Evolutionary conservation across 805 yeast genomes (phyloP).

Genomic region (Ogataea allantospora): DNA sequence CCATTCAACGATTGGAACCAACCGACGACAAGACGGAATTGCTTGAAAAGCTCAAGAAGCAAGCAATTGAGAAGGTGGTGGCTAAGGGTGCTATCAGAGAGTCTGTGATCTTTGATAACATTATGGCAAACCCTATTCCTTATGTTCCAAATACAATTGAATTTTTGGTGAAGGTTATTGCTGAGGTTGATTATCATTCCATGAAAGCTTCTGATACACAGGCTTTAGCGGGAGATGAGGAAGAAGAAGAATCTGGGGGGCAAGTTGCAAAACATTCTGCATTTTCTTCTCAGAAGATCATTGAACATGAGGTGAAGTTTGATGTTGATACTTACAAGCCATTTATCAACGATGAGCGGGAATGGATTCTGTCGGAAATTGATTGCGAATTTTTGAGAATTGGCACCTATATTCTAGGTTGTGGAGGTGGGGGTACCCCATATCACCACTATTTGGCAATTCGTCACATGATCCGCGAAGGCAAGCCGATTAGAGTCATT

Average conservation of each 20-base stretch:
- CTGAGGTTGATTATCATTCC: slow-evolving; percentile 40
- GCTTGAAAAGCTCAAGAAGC: slow-evolving; percentile 18
- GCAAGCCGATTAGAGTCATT: slow-evolving; percentile 34
- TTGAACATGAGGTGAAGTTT: slow-evolving; percentile 16
- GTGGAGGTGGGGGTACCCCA: slow-evolving; percentile 49
- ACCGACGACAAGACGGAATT: slow-evolving; percentile 11
- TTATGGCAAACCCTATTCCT: slow-evolving; percentile 32
- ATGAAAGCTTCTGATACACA: slow-evolving; percentile 1
- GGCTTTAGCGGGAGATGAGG: background rate
- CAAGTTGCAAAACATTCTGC: slow-evolving; percentile 8
- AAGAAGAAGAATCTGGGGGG: slow-evolving; percentile 12
- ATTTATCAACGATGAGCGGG: slow-evolving; percentile 19
- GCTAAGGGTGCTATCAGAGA: slow-evolving; percentile 32
- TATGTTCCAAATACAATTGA: slow-evolving; percentile 34
- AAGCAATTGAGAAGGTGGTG: slow-evolving; percentile 21
- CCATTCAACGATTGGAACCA: slow-evolving; percentile 9
- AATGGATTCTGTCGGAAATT: slow-evolving; percentile 40
- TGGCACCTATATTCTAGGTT: slow-evolving; percentile 44
- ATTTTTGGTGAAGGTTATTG: slow-evolving; percentile 40
- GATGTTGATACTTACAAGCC: slow-evolving; percentile 23
- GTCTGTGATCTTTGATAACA: slow-evolving; percentile 33
- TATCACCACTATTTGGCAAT: slow-evolving; percentile 35
- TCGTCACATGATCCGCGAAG: slow-evolving; percentile 35
- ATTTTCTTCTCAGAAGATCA: slow-evolving; percentile 2
- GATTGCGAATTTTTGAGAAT: slow-evolving; percentile 43